These are phyloP conservation scores for Monoraphidium neglectum DNA, from an alignment of 139 green algal species.

Conservation along the genomic window DNA sequence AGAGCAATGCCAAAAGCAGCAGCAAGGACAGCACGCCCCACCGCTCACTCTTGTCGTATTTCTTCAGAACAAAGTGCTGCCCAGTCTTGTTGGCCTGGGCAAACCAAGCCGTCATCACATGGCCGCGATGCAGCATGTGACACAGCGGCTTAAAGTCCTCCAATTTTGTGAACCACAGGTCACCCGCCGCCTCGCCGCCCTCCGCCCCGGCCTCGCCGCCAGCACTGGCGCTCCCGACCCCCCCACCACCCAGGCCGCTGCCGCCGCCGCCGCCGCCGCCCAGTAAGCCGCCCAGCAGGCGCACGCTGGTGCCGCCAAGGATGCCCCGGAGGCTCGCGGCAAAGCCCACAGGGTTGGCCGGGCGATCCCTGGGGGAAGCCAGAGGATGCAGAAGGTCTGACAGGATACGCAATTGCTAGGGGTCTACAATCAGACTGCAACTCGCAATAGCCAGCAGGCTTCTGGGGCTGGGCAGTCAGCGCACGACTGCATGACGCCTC, in stretches of 20 bases:
- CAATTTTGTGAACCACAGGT: constrained; percentile 45
- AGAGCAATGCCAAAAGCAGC: neutral
- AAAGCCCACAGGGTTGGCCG: neutral
- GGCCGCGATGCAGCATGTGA: constrained; percentile 45
- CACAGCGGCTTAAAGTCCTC: constrained; percentile 50
- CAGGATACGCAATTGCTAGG: too few relatives aligned
- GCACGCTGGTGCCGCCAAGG: constrained; percentile 18
- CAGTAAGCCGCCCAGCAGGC: constrained; percentile 15
- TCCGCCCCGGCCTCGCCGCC: constrained; percentile 1
- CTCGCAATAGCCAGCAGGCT: too few relatives aligned
- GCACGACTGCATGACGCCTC: too few relatives aligned
- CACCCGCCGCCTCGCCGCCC: constrained; percentile 8
- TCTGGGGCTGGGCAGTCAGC: too few relatives aligned
- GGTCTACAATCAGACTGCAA: too few relatives aligned
- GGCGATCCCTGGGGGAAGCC: too few relatives aligned
- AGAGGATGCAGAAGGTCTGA: too few relatives aligned
- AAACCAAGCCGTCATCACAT: constrained; percentile 41
- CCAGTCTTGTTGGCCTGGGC: constrained; percentile 41
- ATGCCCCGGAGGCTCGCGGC: constrained; percentile 17
- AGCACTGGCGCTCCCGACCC: constrained; percentile 9
- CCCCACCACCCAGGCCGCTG: neutral
- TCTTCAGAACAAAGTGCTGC: constrained; percentile 54
- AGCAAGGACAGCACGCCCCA: too few relatives aligned
- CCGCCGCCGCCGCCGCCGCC: neutral
- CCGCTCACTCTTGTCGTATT: constrained; percentile 47